phyloP scores from a whole-genome alignment of 2,329 filamentous ascomycete species.

The Fusarium poae region DNA sequence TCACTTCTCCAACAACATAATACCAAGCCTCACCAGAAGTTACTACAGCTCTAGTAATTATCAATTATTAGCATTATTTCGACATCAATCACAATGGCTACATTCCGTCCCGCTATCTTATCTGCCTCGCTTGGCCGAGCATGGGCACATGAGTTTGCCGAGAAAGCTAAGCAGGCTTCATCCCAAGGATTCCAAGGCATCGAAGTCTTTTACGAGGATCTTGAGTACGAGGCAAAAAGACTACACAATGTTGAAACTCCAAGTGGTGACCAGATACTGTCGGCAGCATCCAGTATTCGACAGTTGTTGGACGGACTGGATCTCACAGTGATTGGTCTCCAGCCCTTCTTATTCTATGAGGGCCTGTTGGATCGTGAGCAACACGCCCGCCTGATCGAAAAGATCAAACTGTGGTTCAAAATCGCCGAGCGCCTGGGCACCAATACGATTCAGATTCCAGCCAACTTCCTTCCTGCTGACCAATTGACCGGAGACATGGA shows the following conservation, averaged over 20 bases:
- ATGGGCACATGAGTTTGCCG: conserved; percentile 16
- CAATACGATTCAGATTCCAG: conserved; percentile 19
- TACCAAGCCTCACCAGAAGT: rapidly evolving
- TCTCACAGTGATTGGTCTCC: conserved; percentile 9
- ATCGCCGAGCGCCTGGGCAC: background rate
- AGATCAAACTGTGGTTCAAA: conserved; percentile 18
- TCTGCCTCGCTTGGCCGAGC: conserved; percentile 20
- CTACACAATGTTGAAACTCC: background rate
- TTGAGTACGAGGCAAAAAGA: conserved; percentile 17
- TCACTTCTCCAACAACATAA: background rate
- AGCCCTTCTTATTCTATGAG: conserved; percentile 23
- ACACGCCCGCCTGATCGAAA: background rate
- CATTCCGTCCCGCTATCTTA: conserved; percentile 6
- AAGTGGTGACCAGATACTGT: background rate
- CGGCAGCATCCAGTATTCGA: background rate
- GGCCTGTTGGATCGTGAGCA: conserved; percentile 8
- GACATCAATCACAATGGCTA: background rate
- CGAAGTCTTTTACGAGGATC: conserved; percentile 20
- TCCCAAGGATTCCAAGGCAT: conserved; percentile 15
- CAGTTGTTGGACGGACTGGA: background rate
- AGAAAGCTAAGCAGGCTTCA: conserved; percentile 6
- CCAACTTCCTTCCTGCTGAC: conserved; percentile 21
- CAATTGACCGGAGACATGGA: conserved; percentile 20
- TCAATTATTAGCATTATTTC: rapidly evolving
- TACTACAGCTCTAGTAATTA: no score